These are phyloP conservation scores for Ceratocystis alfenasii DNA, from an alignment of 2,329 filamentous ascomycete genomes.

Conservation along the genomic window DNA sequence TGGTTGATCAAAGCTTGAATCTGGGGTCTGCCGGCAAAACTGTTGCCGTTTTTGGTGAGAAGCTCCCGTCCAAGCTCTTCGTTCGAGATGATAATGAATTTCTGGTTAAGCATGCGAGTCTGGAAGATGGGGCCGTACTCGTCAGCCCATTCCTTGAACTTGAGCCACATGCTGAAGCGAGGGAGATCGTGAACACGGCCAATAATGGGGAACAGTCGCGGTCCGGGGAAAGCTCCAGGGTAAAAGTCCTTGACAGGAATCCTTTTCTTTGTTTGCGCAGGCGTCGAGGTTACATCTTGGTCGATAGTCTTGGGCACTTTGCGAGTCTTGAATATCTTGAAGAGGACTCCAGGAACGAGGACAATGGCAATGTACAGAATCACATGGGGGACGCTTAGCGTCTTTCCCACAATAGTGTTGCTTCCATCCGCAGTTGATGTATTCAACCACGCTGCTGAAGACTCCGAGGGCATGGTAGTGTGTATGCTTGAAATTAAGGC, in stretches of 20 bases:
- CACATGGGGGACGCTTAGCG: slow-evolving; percentile 33
- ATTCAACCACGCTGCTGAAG: slow-evolving; percentile 19
- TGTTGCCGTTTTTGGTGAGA: slow-evolving; percentile 39
- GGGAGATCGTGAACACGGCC: slow-evolving; percentile 40
- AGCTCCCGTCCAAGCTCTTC: slow-evolving; percentile 39
- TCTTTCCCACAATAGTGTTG: slow-evolving; percentile 24
- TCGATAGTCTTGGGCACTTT: slow-evolving; percentile 25
- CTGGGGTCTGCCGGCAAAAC: slow-evolving; percentile 40
- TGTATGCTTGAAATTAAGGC: not conserved
- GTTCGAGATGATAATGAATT: slow-evolving; percentile 37
- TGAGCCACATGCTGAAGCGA: slow-evolving; percentile 38
- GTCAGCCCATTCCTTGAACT: slow-evolving; percentile 39
- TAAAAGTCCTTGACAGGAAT: slow-evolving; percentile 26
- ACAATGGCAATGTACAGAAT: slow-evolving; percentile 36
- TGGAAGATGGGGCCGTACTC: slow-evolving; percentile 35
- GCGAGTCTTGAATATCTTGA: slow-evolving; percentile 33
- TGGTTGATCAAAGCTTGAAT: slow-evolving; percentile 39
- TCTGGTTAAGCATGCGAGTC: slow-evolving; percentile 32
- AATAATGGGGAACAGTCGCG: slow-evolving; percentile 37
- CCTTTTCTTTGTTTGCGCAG: not conserved
- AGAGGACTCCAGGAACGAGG: slow-evolving; percentile 32
- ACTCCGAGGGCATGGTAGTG: slow-evolving; percentile 20
- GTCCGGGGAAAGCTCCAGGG: slow-evolving; percentile 34
- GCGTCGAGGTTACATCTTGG: not conserved
- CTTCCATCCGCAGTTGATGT: not conserved